Base-by-base conservation (phyloP, 768 basidiomycete species). In the Amanita phalloides region DNA sequence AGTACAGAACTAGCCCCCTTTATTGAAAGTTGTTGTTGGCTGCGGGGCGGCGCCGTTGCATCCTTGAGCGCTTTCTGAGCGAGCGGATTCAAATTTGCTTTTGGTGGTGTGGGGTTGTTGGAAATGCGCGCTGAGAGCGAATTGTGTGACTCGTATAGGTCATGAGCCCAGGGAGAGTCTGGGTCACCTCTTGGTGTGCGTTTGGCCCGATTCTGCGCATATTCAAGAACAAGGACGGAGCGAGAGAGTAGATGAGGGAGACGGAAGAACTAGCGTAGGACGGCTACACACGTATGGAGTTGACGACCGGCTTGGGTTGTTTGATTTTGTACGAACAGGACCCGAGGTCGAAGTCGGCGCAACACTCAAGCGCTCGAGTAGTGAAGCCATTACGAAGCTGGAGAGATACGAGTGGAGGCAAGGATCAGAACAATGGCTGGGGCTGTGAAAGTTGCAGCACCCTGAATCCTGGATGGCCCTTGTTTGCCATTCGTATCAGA, bases 111-210 rank as follows among this genome's bases (percentile, higher is more conserved):
- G 51, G 76, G 65, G 45, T 71, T 62, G 55, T 66, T 43, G 59
- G 72, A 68, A 46, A 87, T 63, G 30, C 86, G 79, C 20, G 81
- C 71, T 26, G 76, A 76, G 51, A 86, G 77, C 11, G 78, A 79
- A 62, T 79, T 77, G 57, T 77, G 74, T 6, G 71, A 65, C 53
- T 84, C 80, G 57, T 68, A 88, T 49, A 87, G 65, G 63, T 88
- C 86, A 59, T 88, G 86, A 37, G 82, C 73, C 86, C 86, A 88
- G 37, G 70, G 71, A 17, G 74, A 70, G 56, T 88, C 79, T 37
- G 78, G 61, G 60, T 87, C 77, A 62, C 82, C 82, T 61, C 82
- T 85, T 30, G 81, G 81, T 21, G 72, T 68, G 21, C 78, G 76
- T 38, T 68, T 73, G 36, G 74, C 64, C 45, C 81, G 79, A 55